Conservation (phyloP, 2,329 filamentous ascomycete genomes). For the Claviceps monticola region DNA sequence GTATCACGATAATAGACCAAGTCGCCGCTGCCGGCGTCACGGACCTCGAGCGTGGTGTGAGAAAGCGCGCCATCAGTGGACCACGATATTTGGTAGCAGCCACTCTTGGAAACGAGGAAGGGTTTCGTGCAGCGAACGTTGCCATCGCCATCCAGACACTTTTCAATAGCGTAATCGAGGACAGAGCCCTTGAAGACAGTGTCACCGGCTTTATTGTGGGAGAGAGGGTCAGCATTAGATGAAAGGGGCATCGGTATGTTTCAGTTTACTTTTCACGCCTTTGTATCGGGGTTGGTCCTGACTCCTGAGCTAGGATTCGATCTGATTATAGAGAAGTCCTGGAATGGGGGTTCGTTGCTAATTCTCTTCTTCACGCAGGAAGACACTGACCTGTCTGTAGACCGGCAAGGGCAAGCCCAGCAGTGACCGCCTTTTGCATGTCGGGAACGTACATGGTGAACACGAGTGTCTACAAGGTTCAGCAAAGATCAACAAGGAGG, state of each 20-base stretch:
- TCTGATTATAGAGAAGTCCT: too few relatives aligned
- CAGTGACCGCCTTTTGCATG: slow-evolving; percentile 8
- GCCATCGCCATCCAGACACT: slow-evolving; percentile 25
- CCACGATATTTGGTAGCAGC: slow-evolving; percentile 29
- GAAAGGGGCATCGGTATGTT: too few relatives aligned
- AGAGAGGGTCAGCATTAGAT: neutral
- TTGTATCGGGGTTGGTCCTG: too few relatives aligned
- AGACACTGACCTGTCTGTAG: slow-evolving; percentile 5
- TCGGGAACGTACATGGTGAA: slow-evolving; percentile 10
- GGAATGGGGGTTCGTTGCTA: neutral
- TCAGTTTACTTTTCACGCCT: too few relatives aligned
- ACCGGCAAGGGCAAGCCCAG: slow-evolving; percentile 8
- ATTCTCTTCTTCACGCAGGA: too few relatives aligned
- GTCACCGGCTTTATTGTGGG: slow-evolving; percentile 6
- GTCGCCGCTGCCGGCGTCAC: slow-evolving; percentile 23
- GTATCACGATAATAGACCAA: slow-evolving; percentile 31
- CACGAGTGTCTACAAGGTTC: neutral
- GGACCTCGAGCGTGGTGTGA: slow-evolving; percentile 25
- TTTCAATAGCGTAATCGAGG: slow-evolving; percentile 27
- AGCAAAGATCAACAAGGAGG: too few relatives aligned
- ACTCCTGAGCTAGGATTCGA: too few relatives aligned
- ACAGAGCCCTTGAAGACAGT: slow-evolving; percentile 19
- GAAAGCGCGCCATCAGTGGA: slow-evolving; percentile 22
- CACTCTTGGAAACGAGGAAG: slow-evolving; percentile 23
- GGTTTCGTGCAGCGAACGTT: slow-evolving; percentile 26